phyloP scores from a whole-genome alignment of 2,329 filamentous ascomycete species.

The Aspergillus pseudotamarii region DNA sequence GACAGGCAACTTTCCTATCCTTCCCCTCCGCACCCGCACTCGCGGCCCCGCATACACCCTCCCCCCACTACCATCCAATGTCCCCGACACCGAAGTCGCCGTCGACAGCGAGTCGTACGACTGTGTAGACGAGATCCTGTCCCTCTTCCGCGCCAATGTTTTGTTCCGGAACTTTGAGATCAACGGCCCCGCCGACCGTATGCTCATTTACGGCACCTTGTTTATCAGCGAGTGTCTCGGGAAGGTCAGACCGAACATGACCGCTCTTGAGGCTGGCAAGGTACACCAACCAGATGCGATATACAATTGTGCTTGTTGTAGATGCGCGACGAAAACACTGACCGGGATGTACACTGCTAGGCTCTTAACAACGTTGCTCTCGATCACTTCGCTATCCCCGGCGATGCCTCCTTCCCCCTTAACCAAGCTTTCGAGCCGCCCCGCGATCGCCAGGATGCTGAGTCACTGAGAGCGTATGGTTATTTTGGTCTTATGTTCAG shows the following conservation, averaged over 20 bases:
- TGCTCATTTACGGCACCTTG: slow-evolving; percentile 95
- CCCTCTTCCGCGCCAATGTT: slow-evolving; percentile 94
- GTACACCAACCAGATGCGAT: slow-evolving; percentile 33
- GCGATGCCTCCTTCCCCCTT: slow-evolving; percentile 87
- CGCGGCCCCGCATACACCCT: slow-evolving; percentile 93
- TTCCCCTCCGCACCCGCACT: slow-evolving; percentile 91
- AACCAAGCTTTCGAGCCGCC: slow-evolving; percentile 97
- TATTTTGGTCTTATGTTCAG: neutral
- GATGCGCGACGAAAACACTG: neutral
- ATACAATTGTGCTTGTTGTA: neutral
- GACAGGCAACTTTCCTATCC: slow-evolving; percentile 86
- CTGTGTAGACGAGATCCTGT: slow-evolving; percentile 89
- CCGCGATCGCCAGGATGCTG: slow-evolving; percentile 82
- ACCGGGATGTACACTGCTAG: slow-evolving; percentile 59
- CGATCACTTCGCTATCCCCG: slow-evolving; percentile 92
- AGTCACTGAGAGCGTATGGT: slow-evolving; percentile 79
- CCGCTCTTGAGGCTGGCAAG: slow-evolving; percentile 67
- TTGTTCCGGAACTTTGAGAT: slow-evolving; percentile 99
- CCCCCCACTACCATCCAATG: slow-evolving; percentile 62
- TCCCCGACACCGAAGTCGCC: slow-evolving; percentile 59
- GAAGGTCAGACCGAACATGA: slow-evolving; percentile 79
- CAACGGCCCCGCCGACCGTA: slow-evolving; percentile 89
- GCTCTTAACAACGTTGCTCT: slow-evolving; percentile 88
- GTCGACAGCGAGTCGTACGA: slow-evolving; percentile 93
- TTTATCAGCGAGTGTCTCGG: slow-evolving; percentile 88